Evolutionary conservation across 2,329 filamentous ascomycete species (phyloP), one percentile per base, ranked within the genome.

Genomic region (Didymella sp.): DNA sequence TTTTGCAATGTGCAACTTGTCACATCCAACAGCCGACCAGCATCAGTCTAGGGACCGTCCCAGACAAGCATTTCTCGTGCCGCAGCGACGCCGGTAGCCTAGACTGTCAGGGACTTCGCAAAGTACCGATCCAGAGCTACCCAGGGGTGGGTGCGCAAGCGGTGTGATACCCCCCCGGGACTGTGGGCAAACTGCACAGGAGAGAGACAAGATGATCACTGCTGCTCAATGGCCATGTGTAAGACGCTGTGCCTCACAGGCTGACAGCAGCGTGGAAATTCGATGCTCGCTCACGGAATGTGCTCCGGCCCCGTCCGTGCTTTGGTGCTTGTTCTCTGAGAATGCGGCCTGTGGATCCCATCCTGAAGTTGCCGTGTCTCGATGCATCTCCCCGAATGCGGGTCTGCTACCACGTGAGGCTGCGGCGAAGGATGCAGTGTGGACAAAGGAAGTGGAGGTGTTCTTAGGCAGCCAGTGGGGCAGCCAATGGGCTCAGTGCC

Each of bases 401-500:
- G 31, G 13, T 6, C 30, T 15, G 51, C 45, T 45, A 43, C 30
- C 31, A 44, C 19, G 53, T 38, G 52, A 42, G 28, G 53, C 28
- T 51, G 42, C 22, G 17, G 42, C 42, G 24, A 50, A 46, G 33
- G 35, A 43, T 38, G 53, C 17, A 37, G 46, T 19, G 7, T n/a
- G 27, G 27, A 40, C n/a, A 41, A 51, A 45, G 35, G 25, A 49
- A 21, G 22, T 19, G 41, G 41, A 40, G 7, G 30, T 27, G 31
- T 19, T 37, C 45, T n/a, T 17, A 44, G 51, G 38, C 45, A 22
- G 2, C 46, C 17, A 42, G 22, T 30, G 6, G 22, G 21, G 27
- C 19, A 37, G 45, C 53, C 35, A 51, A 51, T 56, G 27, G 35
- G 47, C 9, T 41, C n/a, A 7, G 25, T 30, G 11, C 42, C 47